Evolutionary conservation across 352 stramenopile genomes (phyloP).

Genomic region (Globisporangium cederbergense): DNA sequence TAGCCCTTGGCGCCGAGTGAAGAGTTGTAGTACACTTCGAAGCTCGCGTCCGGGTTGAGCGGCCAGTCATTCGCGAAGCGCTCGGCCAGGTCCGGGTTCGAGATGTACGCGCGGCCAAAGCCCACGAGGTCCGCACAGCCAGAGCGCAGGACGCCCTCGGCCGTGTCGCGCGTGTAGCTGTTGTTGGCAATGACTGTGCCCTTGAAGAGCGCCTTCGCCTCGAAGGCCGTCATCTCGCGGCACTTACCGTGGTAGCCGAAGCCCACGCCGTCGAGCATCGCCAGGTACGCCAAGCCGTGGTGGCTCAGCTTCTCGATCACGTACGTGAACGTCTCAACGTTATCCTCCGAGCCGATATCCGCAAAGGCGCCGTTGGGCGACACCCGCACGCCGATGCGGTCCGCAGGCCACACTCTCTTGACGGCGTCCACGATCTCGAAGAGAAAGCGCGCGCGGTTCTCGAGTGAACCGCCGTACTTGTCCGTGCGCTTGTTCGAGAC

Average conservation of each 20-base stretch:
- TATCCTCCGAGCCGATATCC: conserved; percentile 30
- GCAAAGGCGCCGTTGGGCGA: conserved; percentile 52
- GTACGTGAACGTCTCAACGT: conserved; percentile 18
- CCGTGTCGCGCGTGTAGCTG: conserved; percentile 31
- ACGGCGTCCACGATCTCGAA: conserved; percentile 45
- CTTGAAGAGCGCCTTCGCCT: conserved; percentile 38
- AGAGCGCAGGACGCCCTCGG: conserved; percentile 28
- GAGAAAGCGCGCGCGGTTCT: conserved; percentile 64
- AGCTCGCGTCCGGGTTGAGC: conserved; percentile 22
- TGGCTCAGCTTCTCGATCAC: conserved; percentile 15
- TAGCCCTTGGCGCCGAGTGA: conserved; percentile 9
- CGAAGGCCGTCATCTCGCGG: conserved; percentile 19
- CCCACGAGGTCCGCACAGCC: conserved; percentile 35
- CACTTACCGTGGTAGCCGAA: conserved; percentile 23
- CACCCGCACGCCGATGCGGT: conserved; percentile 15
- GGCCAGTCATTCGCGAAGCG: conserved; percentile 22
- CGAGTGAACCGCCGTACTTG: conserved; percentile 64
- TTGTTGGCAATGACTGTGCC: conserved; percentile 27
- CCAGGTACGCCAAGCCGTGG: conserved; percentile 25
- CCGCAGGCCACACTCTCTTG: conserved; percentile 2
- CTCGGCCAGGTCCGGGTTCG: conserved; percentile 45
- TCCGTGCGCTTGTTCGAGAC: conserved; percentile 72
- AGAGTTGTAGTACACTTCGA: conserved; percentile 12
- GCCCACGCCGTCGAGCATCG: conserved; percentile 25
- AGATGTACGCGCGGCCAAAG: conserved; percentile 49